These are phyloP conservation scores for Aspergillus eucalypticola DNA, from an alignment of 2,329 filamentous ascomycete species.

Conservation along the genomic window DNA sequence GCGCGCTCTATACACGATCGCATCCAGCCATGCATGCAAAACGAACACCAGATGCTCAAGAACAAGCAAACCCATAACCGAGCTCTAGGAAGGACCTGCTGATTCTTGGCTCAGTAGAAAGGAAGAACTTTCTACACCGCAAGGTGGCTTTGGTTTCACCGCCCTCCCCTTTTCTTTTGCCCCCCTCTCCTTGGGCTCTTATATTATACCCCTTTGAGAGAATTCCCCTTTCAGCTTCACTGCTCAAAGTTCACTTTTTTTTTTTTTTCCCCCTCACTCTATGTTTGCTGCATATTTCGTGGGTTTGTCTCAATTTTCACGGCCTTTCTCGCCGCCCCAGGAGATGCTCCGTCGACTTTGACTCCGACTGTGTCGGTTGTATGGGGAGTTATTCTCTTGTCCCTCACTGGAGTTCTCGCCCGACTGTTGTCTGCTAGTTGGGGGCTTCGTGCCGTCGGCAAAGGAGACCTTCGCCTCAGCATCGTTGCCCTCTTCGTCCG, in stretches of 20 bases:
- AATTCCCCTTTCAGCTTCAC: not conserved
- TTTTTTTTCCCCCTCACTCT: not conserved
- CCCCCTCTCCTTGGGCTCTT: not conserved
- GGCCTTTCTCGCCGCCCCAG: slow-evolving; percentile 9
- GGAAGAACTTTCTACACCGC: not conserved
- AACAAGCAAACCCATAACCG: not conserved
- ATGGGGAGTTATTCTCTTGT: not conserved
- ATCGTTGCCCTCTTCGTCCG: slow-evolving; percentile 28
- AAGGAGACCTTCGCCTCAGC: slow-evolving; percentile 34
- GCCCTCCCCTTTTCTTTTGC: not conserved
- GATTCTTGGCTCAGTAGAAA: not conserved
- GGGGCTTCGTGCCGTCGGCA: slow-evolving; percentile 33
- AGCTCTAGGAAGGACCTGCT: not conserved
- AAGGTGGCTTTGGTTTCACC: not conserved
- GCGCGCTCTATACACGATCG: slow-evolving; percentile 3
- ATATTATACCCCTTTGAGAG: not conserved
- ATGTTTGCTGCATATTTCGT: not conserved
- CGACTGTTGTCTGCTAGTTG: slow-evolving; percentile 18
- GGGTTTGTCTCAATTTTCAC: slow-evolving; percentile 1
- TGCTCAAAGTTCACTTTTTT: not conserved
- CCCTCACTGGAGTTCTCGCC: not conserved
- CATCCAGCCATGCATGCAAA: slow-evolving; percentile 1
- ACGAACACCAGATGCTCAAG: not conserved
- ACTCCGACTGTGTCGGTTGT: slow-evolving; percentile 7
- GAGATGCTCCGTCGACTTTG: slow-evolving; percentile 5